Base-by-base conservation (phyloP, 2,329 filamentous ascomycete species). In the Arthrobotrys iridis region DNA sequence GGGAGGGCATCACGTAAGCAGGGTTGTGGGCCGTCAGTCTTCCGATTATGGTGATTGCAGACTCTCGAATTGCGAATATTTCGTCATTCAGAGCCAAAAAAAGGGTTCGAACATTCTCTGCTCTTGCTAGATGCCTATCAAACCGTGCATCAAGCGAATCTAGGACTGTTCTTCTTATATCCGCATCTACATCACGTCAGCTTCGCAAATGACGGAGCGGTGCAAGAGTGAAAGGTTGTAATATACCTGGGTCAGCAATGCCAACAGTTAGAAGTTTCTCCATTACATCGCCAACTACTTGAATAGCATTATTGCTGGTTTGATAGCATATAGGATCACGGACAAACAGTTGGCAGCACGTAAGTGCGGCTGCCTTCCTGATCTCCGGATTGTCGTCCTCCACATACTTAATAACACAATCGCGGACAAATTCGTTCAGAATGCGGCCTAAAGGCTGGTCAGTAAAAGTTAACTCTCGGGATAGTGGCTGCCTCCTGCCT, bases 1-100 rank as follows among this genome's bases (percentile, higher is more conserved):
- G 83, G 0, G 95, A 96, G 1, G 96, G 95, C 80, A 99, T 96
- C 78, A 99, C 93, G 82, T 99, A 99, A 70, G 96, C 96, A 0
- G 95, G 96, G 78, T 99, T 99, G 78, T 93, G 90, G 60, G 88
- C 88, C 0, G 95, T 96, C 67, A 99, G 85, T 10, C 96, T 92
- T 30, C 95, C 96, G 79, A 99, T 97, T 78, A 99, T 97, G 15
- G 92, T 91, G 80, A 99, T 97, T 6, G 95, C 92, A 26, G 95
- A 94, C 83, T 99, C 93, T 79, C 96, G 88, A 73, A 98, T 97
- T 1, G 89, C 86, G 78, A 98, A 99, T 1, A 93, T 87, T 80
- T 98, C 94, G 79, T 99, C 95, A 78, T 99, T 97, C 13, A 99
- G 87, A 0, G 95, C 94, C 73, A 98, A 90, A 82, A 99, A 98